These are phyloP conservation scores for Stephanodiscus triporus DNA, from an alignment of 108 stramenopile species.

Conservation along the genomic window DNA sequence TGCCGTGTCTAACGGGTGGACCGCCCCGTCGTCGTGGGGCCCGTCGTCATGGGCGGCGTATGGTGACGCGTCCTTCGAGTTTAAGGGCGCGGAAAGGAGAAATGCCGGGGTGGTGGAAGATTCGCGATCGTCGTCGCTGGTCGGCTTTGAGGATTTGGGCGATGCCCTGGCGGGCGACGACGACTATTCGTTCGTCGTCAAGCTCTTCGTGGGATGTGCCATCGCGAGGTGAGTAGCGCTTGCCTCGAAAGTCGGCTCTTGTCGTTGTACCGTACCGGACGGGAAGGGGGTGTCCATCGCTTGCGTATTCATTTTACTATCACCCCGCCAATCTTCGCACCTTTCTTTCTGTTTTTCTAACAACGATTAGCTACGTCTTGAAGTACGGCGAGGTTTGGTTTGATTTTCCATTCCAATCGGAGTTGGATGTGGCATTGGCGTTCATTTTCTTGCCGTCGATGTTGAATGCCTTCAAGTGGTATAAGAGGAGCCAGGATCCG, in stretches of 20 bases:
- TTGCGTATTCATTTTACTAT: no score
- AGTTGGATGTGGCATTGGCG: constrained; percentile 59
- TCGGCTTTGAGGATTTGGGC: constrained; percentile 86
- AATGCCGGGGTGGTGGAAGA: constrained; percentile 31
- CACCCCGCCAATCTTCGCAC: no score
- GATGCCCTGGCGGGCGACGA: constrained; percentile 66
- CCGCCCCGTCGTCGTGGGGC: constrained; percentile 22
- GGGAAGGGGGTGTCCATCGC: no score
- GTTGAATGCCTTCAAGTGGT: constrained; percentile 88
- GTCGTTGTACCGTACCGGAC: neutral
- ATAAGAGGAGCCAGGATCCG: constrained; percentile 74
- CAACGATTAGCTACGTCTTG: constrained; percentile 49
- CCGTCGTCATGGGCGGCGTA: neutral
- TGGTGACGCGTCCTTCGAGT: constrained; percentile 16
- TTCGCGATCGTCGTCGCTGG: constrained; percentile 44
- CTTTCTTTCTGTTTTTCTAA: neutral
- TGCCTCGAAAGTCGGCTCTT: neutral
- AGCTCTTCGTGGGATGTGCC: constrained; percentile 81
- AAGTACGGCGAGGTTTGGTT: constrained; percentile 83
- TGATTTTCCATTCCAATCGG: constrained; percentile 75
- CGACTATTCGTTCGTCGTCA: constrained; percentile 78
- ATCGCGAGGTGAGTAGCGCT: constrained; percentile 41
- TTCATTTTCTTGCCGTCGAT: constrained; percentile 68
- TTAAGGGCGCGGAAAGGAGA: neutral
- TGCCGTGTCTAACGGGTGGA: constrained; percentile 79